Percentiles rank a stretch among this genome's conserved stretches.
Evolutionary conservation across 1,284 basidiomycete species (phyloP).

Genomic region (Cronartium quercuum): DNA sequence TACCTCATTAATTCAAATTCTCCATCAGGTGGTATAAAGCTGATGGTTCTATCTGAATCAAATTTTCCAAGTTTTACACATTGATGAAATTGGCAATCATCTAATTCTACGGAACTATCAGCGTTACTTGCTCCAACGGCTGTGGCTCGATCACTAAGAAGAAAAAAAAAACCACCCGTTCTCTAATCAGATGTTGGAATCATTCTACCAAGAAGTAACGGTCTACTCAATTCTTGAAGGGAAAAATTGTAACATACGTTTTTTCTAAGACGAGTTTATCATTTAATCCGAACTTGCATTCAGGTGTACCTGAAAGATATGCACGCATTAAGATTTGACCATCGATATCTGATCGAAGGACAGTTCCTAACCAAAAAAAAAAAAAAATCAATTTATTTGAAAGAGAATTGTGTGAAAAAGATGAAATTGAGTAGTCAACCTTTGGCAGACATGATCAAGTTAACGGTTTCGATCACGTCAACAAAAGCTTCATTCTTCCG

Average conservation of each 20-base stretch:
- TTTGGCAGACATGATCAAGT: conserved; percentile 92
- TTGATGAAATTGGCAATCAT: conserved; percentile 98
- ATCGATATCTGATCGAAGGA: conserved; percentile 93
- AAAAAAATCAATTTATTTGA: neutral
- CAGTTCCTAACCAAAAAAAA: conserved; percentile 59
- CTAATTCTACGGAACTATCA: conserved; percentile 71
- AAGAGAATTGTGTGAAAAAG: too few species aligned
- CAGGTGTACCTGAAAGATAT: conserved; percentile 88
- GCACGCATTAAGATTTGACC: conserved; percentile 98
- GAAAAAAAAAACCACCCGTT: neutral
- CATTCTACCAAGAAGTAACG: neutral
- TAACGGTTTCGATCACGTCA: conserved; percentile 93
- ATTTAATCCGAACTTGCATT: conserved; percentile 97
- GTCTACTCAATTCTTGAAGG: neutral
- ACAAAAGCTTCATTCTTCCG: conserved; percentile 98
- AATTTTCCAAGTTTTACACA: conserved; percentile 93
- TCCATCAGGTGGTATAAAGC: conserved; percentile 95
- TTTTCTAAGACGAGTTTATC: conserved; percentile 96
- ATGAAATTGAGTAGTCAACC: conserved; percentile 3
- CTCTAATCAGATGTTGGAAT: too few species aligned
- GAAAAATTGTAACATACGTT: conserved; percentile 49
- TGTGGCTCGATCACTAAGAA: conserved; percentile 55
- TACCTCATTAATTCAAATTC: conserved; percentile 98
- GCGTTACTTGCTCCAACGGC: conserved; percentile 41
- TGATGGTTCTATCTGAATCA: conserved; percentile 84